Evolutionary conservation across 345 rosid genomes (phyloP).

Genomic region (Litchi chinensis): DNA sequence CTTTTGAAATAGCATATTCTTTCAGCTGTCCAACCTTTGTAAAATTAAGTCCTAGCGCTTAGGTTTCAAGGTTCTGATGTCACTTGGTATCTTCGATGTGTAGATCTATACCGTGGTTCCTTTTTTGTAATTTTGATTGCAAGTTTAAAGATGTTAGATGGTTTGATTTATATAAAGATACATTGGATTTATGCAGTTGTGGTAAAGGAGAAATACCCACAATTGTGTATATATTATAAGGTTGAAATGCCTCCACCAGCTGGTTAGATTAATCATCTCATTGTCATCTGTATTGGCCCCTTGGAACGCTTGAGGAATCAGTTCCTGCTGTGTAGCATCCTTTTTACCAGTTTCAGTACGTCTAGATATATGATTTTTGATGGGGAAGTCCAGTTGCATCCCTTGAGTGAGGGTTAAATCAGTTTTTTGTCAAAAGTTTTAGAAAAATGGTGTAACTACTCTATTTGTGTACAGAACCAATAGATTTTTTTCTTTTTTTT

Average conservation of each 20-base stretch:
- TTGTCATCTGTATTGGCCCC: not conserved
- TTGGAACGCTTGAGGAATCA: not conserved
- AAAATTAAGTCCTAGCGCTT: slow-evolving; percentile 20
- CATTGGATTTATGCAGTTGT: slow-evolving; percentile 10
- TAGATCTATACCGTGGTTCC: slow-evolving; percentile 28
- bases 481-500: too few relatives aligned
- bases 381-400: too few relatives aligned
- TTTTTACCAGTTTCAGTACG: not conserved
- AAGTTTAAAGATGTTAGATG: not conserved
- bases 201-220: not conserved
- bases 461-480: too few relatives aligned
- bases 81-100: slow-evolving; percentile 21
- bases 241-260: too few relatives aligned
- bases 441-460: too few relatives aligned
- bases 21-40: not conserved
- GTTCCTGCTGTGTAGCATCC: not conserved
- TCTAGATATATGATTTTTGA: too few relatives aligned
- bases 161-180: not conserved
- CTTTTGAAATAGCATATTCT: slow-evolving; percentile 1
- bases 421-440: too few relatives aligned
- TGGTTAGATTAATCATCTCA: not conserved
- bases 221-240: too few relatives aligned
- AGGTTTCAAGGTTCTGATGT: slow-evolving; percentile 9
- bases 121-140: slow-evolving; percentile 16
- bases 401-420: too few relatives aligned